phyloP scores from a whole-genome alignment of 768 basidiomycete species.

The Calvatia gigantea region DNA sequence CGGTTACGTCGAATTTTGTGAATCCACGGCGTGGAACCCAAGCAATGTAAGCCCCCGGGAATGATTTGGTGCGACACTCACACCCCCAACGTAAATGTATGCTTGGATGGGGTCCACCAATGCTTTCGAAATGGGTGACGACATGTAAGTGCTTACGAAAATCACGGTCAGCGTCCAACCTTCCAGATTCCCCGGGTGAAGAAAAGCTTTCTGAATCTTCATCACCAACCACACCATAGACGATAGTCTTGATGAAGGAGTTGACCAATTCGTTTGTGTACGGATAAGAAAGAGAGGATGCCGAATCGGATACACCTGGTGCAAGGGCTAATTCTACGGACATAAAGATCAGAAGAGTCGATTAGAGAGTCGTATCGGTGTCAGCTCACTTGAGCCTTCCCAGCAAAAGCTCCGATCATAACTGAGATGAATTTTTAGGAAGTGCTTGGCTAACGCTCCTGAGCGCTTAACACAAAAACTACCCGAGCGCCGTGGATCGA shows the following conservation, averaged over 20 bases:
- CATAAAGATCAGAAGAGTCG: background rate
- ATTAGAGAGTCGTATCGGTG: background rate
- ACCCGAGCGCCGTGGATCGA: background rate
- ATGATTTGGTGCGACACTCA: background rate
- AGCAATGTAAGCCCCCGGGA: background rate
- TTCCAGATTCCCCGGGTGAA: background rate
- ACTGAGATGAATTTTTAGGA: background rate
- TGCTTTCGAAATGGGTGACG: background rate
- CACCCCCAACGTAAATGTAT: too few relatives aligned
- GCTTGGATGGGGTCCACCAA: too few relatives aligned
- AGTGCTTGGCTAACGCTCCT: background rate
- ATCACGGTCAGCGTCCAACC: background rate
- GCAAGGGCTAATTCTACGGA: background rate
- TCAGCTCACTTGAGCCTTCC: background rate
- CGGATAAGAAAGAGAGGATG: background rate
- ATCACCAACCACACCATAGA: background rate
- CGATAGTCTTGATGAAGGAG: background rate
- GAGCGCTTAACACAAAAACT: background rate
- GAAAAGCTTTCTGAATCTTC: background rate
- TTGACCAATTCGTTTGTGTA: background rate
- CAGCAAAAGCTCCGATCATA: background rate
- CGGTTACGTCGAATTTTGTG: background rate
- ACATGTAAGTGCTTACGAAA: background rate
- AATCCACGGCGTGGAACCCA: background rate
- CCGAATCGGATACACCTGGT: background rate